phyloP scores from a whole-genome alignment of 2,329 filamentous ascomycete species.

The Cladosporium sp. region DNA sequence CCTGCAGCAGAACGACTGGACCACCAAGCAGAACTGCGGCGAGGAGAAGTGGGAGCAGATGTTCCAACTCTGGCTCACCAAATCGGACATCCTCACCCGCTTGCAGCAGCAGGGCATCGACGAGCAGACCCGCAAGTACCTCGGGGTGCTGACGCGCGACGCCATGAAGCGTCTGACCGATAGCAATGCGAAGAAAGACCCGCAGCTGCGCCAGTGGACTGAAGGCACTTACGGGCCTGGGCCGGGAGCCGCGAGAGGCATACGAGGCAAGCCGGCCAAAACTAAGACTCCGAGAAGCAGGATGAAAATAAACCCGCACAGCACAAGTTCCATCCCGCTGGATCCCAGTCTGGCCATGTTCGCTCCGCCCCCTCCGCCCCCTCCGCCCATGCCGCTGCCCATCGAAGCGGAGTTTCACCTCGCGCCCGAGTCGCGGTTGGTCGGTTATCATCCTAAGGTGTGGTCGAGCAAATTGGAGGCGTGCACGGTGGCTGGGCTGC shows the following conservation, averaged over 20 bases:
- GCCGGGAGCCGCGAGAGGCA: conserved; percentile 38
- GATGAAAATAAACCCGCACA: neutral
- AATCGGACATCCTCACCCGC: conserved; percentile 9
- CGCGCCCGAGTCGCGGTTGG: conserved; percentile 58
- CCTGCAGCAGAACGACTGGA: conserved; percentile 62
- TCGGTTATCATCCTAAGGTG: conserved; percentile 43
- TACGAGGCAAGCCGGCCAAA: conserved; percentile 11
- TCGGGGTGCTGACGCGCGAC: conserved; percentile 70
- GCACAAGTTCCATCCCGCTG: conserved; percentile 37
- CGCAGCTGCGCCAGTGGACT: conserved; percentile 41
- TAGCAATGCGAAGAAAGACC: conserved; percentile 56
- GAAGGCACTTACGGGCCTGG: conserved; percentile 35
- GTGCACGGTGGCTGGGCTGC: conserved; percentile 58
- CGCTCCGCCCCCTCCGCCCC: conserved; percentile 8
- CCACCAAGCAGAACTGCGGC: conserved; percentile 68
- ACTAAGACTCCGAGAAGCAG: conserved; percentile 6
- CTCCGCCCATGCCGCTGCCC: conserved; percentile 25
- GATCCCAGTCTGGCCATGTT: conserved; percentile 37
- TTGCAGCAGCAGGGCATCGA: conserved; percentile 20
- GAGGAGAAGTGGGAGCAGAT: conserved; percentile 67
- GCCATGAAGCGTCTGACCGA: conserved; percentile 73
- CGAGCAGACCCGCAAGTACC: conserved; percentile 54
- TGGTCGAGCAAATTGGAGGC: conserved; percentile 64
- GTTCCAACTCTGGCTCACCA: conserved; percentile 62
- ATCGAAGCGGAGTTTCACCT: conserved; percentile 67